Percentiles rank a stretch among this genome's conserved stretches.
Conservation (phyloP, 768 basidiomycete species). For the Amanita rubescens region DNA sequence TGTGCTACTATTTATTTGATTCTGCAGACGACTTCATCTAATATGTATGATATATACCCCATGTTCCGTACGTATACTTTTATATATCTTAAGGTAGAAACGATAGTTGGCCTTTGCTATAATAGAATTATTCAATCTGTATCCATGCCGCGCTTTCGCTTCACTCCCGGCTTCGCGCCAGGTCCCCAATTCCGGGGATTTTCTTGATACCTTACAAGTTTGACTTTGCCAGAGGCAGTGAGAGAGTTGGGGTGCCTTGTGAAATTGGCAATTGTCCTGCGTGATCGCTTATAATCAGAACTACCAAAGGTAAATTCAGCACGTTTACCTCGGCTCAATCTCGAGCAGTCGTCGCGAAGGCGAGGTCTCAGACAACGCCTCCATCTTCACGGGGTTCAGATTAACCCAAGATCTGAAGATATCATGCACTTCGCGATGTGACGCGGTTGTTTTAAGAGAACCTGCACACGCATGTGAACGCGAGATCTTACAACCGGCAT, state of each 20-base stretch:
- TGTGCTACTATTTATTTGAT: slow-evolving; percentile 3
- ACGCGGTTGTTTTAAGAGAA: slow-evolving; percentile 85
- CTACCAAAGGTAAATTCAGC: neutral
- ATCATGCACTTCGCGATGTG: slow-evolving; percentile 65
- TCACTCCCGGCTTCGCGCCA: slow-evolving; percentile 48
- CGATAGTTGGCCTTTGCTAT: neutral
- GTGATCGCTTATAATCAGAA: neutral
- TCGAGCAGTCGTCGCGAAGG: slow-evolving; percentile 64
- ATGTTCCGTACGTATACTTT: neutral
- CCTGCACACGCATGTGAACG: slow-evolving; percentile 88
- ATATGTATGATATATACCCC: slow-evolving; percentile 3
- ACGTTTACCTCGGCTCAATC: slow-evolving; percentile 56
- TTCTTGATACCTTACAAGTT: slow-evolving; percentile 82
- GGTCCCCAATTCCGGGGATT: slow-evolving; percentile 98
- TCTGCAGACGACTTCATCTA: neutral
- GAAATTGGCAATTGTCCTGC: slow-evolving; percentile 66
- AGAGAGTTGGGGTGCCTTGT: slow-evolving; percentile 60
- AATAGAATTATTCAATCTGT: neutral
- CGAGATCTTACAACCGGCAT: slow-evolving; percentile 79
- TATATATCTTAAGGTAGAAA: neutral
- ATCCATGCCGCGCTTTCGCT: slow-evolving; percentile 33
- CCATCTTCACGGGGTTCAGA: slow-evolving; percentile 72
- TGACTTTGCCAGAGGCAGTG: slow-evolving; percentile 54
- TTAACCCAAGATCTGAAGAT: slow-evolving; percentile 84
- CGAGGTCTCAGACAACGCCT: slow-evolving; percentile 69